A percentile compares a stretch with the other conserved stretches of the same genome.
These are phyloP conservation scores for Hortiboletus rubellus DNA, from an alignment of 1,284 basidiomycete species.

Conservation along the genomic window DNA sequence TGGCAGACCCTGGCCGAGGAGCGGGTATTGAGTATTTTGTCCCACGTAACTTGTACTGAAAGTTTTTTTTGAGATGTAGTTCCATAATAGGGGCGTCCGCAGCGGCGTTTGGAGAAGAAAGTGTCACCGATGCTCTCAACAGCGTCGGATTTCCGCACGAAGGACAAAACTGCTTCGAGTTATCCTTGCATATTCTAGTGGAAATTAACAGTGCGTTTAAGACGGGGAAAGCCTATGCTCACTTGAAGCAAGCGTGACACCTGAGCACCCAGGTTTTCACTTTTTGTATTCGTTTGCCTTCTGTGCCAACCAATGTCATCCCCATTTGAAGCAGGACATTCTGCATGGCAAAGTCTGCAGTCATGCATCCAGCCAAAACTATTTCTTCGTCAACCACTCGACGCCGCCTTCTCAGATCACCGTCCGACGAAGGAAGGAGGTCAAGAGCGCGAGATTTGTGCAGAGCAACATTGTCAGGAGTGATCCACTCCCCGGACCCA, in stretches of 20 bases:
- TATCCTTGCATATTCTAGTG: constrained; percentile 90
- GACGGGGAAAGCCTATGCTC: constrained; percentile 37
- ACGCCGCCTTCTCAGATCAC: constrained; percentile 38
- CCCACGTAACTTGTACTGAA: constrained; percentile 91
- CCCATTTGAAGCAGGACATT: constrained; percentile 98
- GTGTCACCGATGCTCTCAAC: constrained; percentile 87
- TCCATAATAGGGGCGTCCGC: constrained; percentile 65
- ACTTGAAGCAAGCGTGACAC: constrained; percentile 99
- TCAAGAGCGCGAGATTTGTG: constrained; percentile 91
- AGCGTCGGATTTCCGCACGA: constrained; percentile 95
- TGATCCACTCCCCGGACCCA: constrained; percentile 97
- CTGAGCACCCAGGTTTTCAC: constrained; percentile 96
- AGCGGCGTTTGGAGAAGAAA: constrained; percentile 64
- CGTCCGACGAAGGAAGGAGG: constrained; percentile 57
- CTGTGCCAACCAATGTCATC: constrained; percentile 85
- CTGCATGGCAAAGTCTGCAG: constrained; percentile 99
- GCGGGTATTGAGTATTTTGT: constrained; percentile 93
- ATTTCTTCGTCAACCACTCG: constrained; percentile 44
- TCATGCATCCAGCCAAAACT: constrained; percentile 86
- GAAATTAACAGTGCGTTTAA: constrained; percentile 2
- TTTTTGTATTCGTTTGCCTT: constrained; percentile 87
- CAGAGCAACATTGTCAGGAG: constrained; percentile 81
- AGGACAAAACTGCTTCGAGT: constrained; percentile 95
- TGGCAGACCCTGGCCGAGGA: constrained; percentile 88
- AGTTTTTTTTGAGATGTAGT: constrained; percentile 92